phyloP scores from a whole-genome alignment of 192 early-diverging fungal species.

The Coemansia sp. region DNA sequence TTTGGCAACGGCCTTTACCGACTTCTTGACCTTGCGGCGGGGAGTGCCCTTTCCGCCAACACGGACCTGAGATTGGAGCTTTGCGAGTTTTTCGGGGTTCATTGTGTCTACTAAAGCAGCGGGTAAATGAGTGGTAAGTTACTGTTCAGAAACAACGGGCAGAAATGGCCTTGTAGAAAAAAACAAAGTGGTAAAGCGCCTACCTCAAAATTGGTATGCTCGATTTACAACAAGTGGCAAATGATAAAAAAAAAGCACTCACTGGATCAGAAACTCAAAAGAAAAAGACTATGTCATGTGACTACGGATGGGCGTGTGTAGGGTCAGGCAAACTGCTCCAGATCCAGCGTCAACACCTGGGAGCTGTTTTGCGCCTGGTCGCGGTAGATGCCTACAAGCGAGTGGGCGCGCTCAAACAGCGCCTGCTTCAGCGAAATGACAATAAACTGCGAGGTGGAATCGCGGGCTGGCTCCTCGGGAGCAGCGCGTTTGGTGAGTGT shows the following conservation, averaged over 20 bases:
- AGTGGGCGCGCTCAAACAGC: slow-evolving; percentile 90
- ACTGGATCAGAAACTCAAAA: neutral
- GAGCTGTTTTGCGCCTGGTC: slow-evolving; percentile 84
- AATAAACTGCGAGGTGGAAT: slow-evolving; percentile 84
- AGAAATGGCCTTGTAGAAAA: too few species aligned
- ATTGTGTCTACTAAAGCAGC: slow-evolving; percentile 36
- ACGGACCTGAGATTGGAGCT: slow-evolving; percentile 86
- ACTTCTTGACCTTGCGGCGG: slow-evolving; percentile 82
- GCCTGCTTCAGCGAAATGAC: slow-evolving; percentile 95
- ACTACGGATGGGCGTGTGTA: slow-evolving; percentile 4
- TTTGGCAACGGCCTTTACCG: slow-evolving; percentile 56
- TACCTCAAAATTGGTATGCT: neutral
- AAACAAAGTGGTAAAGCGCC: neutral
- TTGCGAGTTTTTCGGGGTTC: slow-evolving; percentile 91
- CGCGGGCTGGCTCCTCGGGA: neutral
- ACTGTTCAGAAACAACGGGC: too few species aligned
- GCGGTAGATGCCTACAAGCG: slow-evolving; percentile 93
- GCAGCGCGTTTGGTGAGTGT: slow-evolving; percentile 23
- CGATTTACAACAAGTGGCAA: neutral
- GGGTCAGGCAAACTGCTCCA: slow-evolving; percentile 48
- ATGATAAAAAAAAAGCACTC: slow-evolving; percentile 3
- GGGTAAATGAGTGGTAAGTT: neutral
- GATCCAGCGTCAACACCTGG: slow-evolving; percentile 73
- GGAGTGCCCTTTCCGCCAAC: slow-evolving; percentile 93
- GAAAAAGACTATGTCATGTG: slow-evolving; percentile 7